Base-by-base conservation (phyloP, 2,329 filamentous ascomycete species). In the Ciborinia camelliae region DNA sequence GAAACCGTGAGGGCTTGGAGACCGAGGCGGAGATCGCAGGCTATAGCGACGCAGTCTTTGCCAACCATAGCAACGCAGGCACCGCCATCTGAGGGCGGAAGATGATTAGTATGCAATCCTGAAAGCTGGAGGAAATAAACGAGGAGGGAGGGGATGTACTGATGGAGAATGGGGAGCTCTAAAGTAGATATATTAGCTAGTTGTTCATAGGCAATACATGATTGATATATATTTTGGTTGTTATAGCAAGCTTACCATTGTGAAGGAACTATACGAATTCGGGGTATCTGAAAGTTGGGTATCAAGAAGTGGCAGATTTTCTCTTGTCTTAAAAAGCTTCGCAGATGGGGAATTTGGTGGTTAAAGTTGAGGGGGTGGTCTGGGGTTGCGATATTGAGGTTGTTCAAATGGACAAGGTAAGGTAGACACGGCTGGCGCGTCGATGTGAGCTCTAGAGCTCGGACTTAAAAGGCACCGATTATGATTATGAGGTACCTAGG, bases 21-120 rank as follows among this genome's bases (percentile, higher is more conserved):
- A 75, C 95, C 95, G 71, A 99, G 91, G 70, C 95, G 94, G 71
- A 99, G 91, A 81, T 99, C 95, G 84, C 95, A 99, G 78, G 95
- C 95, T 77, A 99, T 98, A 80, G 95, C 95, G 68, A 99, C 95
- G 80, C 95, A 99, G 87, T 98, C 93, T 82, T 99, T 98, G 83
- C 95, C 95, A 71, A 97, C 93, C 95, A 98, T 98, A 80, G 94
- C 94, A 72, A 98, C 92, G 81, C 90, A 94, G 82, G 94, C 94
- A 78, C 94, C 94, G 81, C 94, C 94, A 78, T 89, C 86, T 88
- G 62, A 32, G 23, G 18, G 30, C 6, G 26, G 7, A 5, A 30
- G 37, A 70, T 61, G 41, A 65, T 53, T 62, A 53, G 58, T 18
- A 26, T 28, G 45, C 45, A 26, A n/a, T 23, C 28, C 59, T 14